Evolutionary conservation across 2,329 filamentous ascomycete genomes (phyloP), one percentile per base, ranked within the genome.

Genomic region (Monosporascus sp.): DNA sequence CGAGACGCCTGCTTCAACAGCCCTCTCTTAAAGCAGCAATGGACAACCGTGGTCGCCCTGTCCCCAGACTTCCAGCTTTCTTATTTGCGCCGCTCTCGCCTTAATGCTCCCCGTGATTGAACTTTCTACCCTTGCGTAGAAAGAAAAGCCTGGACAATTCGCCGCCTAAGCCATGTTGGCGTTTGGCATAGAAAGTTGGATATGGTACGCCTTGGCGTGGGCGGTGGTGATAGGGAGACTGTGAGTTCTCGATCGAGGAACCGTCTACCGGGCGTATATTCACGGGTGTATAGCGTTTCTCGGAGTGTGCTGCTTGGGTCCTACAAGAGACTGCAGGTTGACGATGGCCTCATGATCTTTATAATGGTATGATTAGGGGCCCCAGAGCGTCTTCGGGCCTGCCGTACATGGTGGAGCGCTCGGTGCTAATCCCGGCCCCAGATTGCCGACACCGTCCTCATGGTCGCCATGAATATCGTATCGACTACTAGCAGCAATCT

Each of bases 401-500:
- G 6, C 11, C 15, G 48, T 41, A 20, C 35, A 24, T n/a, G 48
- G 18, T 48, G 39, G 38, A 46, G 52, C 51, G 22, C 20, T 43
- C 50, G 53, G 52, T 25, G 39, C 48, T 31, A 22, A 50, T 31
- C 48, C 41, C 55, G 50, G 56, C 24, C 18, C 39, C 38, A 77
- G 74, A 44, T 63, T 1, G 73, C 72, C 62, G 81, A 83, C 59
- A 85, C 82, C 0, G 64, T 79, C 17, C 66, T 86, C 14, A 77
- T 83, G 52, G 70, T 78, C 24, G 67, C 72, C 7, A 74, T 85
- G 61, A 83, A 83, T 56, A 76, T 84, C 48, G 72, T 82, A 20
- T 71, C 74, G 2, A 70, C 74, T 36, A 80, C 79, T n/a, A 78
- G 76, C 15, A 84, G 78, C 43, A 86, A 86, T 60, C 71, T 86